phyloP scores from a whole-genome alignment of 768 basidiomycete genomes.

The Tulasnella sp. region DNA sequence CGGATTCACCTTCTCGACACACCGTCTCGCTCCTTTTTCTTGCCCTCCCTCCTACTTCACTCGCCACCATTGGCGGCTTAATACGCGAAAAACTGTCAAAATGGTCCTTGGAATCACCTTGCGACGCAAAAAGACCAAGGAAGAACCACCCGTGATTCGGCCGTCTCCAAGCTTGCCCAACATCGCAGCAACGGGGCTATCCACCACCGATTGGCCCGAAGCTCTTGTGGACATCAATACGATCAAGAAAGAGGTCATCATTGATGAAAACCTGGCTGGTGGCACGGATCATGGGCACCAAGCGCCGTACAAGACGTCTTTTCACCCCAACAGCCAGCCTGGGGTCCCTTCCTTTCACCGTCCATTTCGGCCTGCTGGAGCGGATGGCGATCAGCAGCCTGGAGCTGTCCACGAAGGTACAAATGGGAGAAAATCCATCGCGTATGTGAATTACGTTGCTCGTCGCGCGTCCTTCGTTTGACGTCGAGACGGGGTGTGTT shows the following conservation, averaged over 20 bases:
- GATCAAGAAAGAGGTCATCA: constrained; percentile 19
- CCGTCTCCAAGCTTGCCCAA: constrained; percentile 75
- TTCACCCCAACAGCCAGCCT: neutral
- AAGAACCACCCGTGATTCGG: constrained; percentile 42
- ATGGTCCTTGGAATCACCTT: constrained; percentile 20
- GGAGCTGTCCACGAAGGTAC: neutral
- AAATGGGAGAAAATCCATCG: neutral
- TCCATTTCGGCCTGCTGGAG: neutral
- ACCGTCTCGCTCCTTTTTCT: constrained; percentile 21
- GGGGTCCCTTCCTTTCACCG: constrained; percentile 3
- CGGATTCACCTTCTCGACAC: constrained; percentile 22
- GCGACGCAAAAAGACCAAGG: constrained; percentile 24
- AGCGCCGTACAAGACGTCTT: constrained; percentile 1
- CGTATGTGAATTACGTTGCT: too few species aligned
- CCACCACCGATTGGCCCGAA: constrained; percentile 55
- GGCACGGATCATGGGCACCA: neutral
- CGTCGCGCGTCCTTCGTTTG: too few species aligned
- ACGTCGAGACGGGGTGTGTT: too few species aligned
- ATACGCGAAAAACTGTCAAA: constrained; percentile 7
- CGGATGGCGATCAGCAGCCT: neutral
- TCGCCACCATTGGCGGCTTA: constrained; percentile 20
- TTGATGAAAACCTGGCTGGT: neutral
- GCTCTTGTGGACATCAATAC: constrained; percentile 54
- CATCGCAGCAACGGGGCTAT: constrained; percentile 48
- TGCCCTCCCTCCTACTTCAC: constrained; percentile 20